Evolutionary conservation across 257 asterid species (phyloP).

Genomic region (Primulina tabacum): DNA sequence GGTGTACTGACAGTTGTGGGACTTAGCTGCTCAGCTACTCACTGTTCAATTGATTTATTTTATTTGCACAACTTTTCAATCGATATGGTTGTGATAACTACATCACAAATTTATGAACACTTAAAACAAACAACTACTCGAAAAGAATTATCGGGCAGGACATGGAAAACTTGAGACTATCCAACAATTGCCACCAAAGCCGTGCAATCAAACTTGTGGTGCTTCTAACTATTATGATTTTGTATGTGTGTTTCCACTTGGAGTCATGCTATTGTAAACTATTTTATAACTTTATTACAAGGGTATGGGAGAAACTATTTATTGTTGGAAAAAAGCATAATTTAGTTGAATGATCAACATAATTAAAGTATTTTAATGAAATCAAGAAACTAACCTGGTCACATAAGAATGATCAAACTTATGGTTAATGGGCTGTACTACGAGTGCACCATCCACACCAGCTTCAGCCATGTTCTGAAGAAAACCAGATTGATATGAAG

Average conservation of each 20-base stretch:
- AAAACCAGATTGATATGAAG: background rate
- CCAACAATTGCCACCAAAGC: background rate
- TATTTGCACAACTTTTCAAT: background rate
- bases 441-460: constrained; percentile 83
- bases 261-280: no score
- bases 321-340: no score
- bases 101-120: background rate
- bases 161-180: background rate
- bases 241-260: background rate
- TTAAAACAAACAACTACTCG: no score
- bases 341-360: no score
- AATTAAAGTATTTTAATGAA: no score
- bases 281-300: no score
- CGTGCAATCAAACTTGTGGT: background rate
- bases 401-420: constrained; percentile 90
- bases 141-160: constrained; percentile 9
- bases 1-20: background rate
- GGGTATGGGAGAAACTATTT: no score
- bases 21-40: background rate
- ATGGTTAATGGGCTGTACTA: constrained; percentile 89
- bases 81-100: no score
- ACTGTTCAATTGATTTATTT: no score
- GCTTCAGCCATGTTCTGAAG: constrained; percentile 72
- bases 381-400: constrained; percentile 54
- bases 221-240: background rate